Evolutionary conservation across 2,329 filamentous ascomycete species (phyloP).

Genomic region (Colletotrichum godetiae): DNA sequence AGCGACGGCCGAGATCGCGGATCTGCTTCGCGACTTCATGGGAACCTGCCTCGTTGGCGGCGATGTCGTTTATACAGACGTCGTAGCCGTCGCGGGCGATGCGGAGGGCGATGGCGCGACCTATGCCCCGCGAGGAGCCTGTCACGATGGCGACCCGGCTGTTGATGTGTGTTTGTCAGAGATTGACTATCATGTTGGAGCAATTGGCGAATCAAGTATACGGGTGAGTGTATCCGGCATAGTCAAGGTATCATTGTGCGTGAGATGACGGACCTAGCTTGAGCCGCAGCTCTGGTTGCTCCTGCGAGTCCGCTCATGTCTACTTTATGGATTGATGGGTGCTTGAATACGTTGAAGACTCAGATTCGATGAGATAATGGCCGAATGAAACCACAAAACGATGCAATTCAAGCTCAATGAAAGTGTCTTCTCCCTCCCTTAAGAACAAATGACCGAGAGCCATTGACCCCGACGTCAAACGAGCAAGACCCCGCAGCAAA

Average conservation of each 20-base stretch:
- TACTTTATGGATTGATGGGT: neutral
- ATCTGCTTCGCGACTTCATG: slow-evolving; percentile 67
- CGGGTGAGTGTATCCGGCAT: neutral
- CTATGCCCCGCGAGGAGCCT: slow-evolving; percentile 51
- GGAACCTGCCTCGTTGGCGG: slow-evolving; percentile 61
- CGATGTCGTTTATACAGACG: slow-evolving; percentile 73
- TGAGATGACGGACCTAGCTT: slow-evolving; percentile 1
- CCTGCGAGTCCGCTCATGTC: slow-evolving; percentile 21
- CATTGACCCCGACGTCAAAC: neutral
- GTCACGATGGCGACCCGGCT: slow-evolving; percentile 32
- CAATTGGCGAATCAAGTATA: neutral
- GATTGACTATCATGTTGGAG: neutral
- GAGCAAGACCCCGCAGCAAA: neutral
- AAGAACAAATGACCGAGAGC: neutral
- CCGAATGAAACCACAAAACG: neutral
- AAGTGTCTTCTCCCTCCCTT: neutral
- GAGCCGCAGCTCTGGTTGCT: slow-evolving; percentile 24
- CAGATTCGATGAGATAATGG: neutral
- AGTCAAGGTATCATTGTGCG: neutral
- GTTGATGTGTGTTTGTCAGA: neutral
- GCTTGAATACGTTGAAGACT: rapidly evolving
- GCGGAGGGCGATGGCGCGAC: slow-evolving; percentile 71
- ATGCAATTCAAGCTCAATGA: neutral
- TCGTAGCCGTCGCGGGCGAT: slow-evolving; percentile 74
- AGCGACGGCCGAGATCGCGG: slow-evolving; percentile 59